Percentiles rank a stretch among this genome's conserved stretches.
phyloP scores from a whole-genome alignment of 1,284 basidiomycete species.

The Austroboletus olivaceoglutinosus region DNA sequence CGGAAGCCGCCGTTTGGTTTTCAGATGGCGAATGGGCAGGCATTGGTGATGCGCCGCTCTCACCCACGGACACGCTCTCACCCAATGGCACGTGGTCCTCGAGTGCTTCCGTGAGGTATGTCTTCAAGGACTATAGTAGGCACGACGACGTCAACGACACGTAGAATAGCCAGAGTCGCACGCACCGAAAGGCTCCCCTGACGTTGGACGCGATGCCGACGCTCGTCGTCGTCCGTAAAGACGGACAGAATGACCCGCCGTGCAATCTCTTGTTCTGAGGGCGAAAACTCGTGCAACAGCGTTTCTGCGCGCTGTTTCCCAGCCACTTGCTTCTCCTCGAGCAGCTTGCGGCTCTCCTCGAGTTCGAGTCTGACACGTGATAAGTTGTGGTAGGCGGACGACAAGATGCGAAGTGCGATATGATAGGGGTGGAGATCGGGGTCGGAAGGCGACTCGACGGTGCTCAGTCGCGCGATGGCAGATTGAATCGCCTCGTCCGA shows the following conservation, averaged over 20 bases:
- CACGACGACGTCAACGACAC: constrained; percentile 11
- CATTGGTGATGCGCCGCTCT: constrained; percentile 7
- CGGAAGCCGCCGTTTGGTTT: background rate
- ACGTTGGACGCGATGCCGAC: constrained; percentile 45
- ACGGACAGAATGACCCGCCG: constrained; percentile 63
- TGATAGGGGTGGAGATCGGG: constrained; percentile 59
- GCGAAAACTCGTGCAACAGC: constrained; percentile 54
- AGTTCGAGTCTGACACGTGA: constrained; percentile 56
- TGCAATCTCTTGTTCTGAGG: constrained; percentile 63
- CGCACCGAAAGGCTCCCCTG: constrained; percentile 58
- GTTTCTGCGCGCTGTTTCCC: constrained; percentile 49
- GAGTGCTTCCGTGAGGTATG: constrained; percentile 70
- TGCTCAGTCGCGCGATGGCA: constrained; percentile 49
- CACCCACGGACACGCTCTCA: constrained; percentile 23
- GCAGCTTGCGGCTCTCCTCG: constrained; percentile 50
- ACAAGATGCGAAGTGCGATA: constrained; percentile 63
- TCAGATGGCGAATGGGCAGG: too few relatives aligned
- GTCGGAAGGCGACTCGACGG: constrained; percentile 45
- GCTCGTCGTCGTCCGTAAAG: constrained; percentile 63
- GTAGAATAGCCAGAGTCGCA: constrained; percentile 6
- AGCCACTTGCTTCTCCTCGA: constrained; percentile 58
- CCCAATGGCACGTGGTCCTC: constrained; percentile 56
- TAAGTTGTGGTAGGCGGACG: constrained; percentile 59
- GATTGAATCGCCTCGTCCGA: constrained; percentile 68
- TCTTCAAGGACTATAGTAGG: constrained; percentile 54